Conservation (phyloP, 257 asterid genomes). For the Gentiana macrophylla region DNA sequence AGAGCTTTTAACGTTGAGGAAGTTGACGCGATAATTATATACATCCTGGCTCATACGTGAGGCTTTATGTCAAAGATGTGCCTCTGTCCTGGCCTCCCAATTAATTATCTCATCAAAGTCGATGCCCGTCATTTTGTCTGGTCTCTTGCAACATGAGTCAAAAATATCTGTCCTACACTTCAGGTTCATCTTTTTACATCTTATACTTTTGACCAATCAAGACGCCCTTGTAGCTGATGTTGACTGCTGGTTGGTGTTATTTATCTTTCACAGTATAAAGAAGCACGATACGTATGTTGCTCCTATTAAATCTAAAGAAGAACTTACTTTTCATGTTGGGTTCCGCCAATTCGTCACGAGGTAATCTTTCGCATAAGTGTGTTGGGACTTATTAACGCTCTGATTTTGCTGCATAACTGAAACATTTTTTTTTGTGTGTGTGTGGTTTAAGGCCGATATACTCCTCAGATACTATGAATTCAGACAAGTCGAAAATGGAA, state of each 20-base stretch:
- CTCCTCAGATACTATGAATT: conserved; percentile 65
- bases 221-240: neutral
- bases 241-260: neutral
- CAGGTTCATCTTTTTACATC: conserved; percentile 39
- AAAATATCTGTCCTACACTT: conserved; percentile 90
- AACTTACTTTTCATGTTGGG: conserved; percentile 83
- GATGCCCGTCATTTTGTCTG: conserved; percentile 60
- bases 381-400: neutral
- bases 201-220: neutral
- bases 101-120: conserved; percentile 33
- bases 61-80: conserved; percentile 62
- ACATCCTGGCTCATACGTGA: conserved; percentile 61
- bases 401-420: conserved; percentile 6
- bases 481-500: conserved; percentile 94
- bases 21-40: conserved; percentile 32
- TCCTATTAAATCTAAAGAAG: conserved; percentile 95
- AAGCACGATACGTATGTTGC: conserved; percentile 71
- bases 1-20: conserved; percentile 62
- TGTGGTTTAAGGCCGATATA: conserved; percentile 63
- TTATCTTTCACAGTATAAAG: conserved; percentile 44
- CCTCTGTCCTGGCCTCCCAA: conserved; percentile 44
- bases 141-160: conserved; percentile 86
- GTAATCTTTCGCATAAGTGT: conserved; percentile 16
- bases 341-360: conserved; percentile 80
- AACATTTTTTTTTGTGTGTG: conserved; percentile 6